Conservation (phyloP, 208 protist genomes). For the Kentomonas sorsogonicus region DNA sequence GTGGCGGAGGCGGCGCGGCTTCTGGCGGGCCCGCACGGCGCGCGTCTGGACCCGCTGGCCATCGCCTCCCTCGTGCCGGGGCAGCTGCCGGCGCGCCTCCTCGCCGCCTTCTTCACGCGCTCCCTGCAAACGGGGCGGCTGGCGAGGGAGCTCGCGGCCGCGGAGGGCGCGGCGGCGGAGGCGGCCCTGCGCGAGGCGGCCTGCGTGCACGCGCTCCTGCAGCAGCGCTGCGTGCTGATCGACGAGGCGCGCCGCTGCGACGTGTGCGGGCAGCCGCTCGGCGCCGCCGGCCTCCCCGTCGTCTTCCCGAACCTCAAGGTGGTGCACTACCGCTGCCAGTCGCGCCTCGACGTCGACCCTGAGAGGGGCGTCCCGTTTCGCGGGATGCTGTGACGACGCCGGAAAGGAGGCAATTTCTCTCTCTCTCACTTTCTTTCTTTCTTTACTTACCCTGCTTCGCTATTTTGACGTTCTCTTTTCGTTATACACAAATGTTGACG, state of each 20-base stretch:
- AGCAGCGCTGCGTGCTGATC: slow-evolving; percentile 39
- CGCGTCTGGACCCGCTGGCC: slow-evolving; percentile 25
- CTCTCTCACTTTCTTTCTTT: neutral
- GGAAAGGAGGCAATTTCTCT: neutral
- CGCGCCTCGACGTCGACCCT: slow-evolving; percentile 30
- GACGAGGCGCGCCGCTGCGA: slow-evolving; percentile 28
- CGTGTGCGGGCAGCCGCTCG: slow-evolving; percentile 30
- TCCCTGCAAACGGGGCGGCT: slow-evolving; percentile 32
- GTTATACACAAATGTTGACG: too few species aligned
- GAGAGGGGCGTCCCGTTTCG: slow-evolving; percentile 39
- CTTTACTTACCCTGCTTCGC: neutral
- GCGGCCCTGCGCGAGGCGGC: slow-evolving; percentile 22
- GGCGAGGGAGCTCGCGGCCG: slow-evolving; percentile 17
- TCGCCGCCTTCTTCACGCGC: slow-evolving; percentile 38
- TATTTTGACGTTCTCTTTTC: neutral
- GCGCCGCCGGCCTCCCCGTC: slow-evolving; percentile 18
- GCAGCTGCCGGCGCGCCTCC: slow-evolving; percentile 21
- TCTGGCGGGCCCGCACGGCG: slow-evolving; percentile 23
- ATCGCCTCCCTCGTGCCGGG: slow-evolving; percentile 31
- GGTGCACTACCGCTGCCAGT: slow-evolving; percentile 44
- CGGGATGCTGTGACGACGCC: neutral
- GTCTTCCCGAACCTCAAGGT: slow-evolving; percentile 63
- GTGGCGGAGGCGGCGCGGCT: slow-evolving; percentile 26
- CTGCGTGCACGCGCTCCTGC: slow-evolving; percentile 20
- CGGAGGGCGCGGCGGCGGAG: slow-evolving; percentile 11